A percentile compares a stretch with the other conserved stretches of the same genome.
Conservation (phyloP, 495 filamentous ascomycete genomes). For the Lentithecium fluviatile region DNA sequence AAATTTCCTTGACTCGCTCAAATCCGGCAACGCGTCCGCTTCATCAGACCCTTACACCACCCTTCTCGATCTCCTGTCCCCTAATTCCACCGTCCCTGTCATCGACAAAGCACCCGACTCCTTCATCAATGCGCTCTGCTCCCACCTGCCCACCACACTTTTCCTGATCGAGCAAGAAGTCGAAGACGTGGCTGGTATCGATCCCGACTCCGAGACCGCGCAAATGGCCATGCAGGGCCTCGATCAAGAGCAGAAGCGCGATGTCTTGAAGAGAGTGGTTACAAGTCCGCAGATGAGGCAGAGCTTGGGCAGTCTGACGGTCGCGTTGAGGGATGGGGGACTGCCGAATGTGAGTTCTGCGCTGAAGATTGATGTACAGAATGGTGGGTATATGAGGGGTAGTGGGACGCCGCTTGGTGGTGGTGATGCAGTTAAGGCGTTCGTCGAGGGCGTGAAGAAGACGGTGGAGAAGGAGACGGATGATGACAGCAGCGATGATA, state of each 20-base stretch:
- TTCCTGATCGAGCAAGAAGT: conserved; percentile 71
- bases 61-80: conserved; percentile 78
- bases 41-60: conserved; percentile 68
- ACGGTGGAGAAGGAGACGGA: conserved; percentile 62
- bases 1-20: conserved; percentile 83
- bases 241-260: conserved; percentile 73
- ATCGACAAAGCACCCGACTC: conserved; percentile 63
- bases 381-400: conserved; percentile 74
- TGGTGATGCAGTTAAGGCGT: conserved; percentile 83
- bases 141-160: conserved; percentile 70
- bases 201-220: conserved; percentile 64
- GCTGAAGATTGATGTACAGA: conserved; percentile 70
- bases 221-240: conserved; percentile 73
- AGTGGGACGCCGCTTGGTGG: conserved; percentile 80
- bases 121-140: conserved; percentile 71
- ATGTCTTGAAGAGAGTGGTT: conserved; percentile 77
- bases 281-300: conserved; percentile 89
- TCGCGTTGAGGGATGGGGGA: conserved; percentile 88
- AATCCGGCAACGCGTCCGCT: conserved; percentile 52
- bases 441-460: conserved; percentile 81
- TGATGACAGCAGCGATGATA: conserved; percentile 36
- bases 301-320: conserved; percentile 76
- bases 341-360: conserved; percentile 86
- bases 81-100: conserved; percentile 71
- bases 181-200: conserved; percentile 53